Evolutionary conservation across 352 stramenopile genomes (phyloP).

Genomic region (Thalassiosira sp.): DNA sequence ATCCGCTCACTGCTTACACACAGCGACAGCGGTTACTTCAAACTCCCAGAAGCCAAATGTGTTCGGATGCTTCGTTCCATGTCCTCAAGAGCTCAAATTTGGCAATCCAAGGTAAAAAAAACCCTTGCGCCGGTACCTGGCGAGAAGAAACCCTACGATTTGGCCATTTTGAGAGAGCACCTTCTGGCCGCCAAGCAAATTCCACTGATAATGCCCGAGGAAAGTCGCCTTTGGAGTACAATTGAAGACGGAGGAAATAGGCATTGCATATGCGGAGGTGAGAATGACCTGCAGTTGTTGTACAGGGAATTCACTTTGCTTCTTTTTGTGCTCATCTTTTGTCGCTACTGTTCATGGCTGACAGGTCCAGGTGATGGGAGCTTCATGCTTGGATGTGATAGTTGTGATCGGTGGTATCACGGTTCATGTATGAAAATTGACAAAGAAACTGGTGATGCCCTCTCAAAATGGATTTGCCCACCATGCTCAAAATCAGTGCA

Average conservation of each 20-base stretch:
- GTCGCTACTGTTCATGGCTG: conserved; percentile 54
- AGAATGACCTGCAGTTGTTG: conserved; percentile 11
- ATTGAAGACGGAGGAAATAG: conserved; percentile 70
- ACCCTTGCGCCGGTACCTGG: conserved; percentile 54
- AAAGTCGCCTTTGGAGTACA: conserved; percentile 48
- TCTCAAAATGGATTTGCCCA: conserved; percentile 72
- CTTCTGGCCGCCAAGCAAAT: conserved; percentile 51
- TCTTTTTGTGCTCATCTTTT: background rate
- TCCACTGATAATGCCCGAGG: conserved; percentile 60
- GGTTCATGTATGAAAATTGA: conserved; percentile 75
- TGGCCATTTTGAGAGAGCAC: conserved; percentile 59
- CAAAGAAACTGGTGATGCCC: conserved; percentile 49
- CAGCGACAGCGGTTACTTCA: conserved; percentile 52
- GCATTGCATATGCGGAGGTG: conserved; percentile 73
- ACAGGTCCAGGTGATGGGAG: conserved; percentile 77
- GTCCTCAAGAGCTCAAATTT: conserved; percentile 53
- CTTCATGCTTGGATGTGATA: conserved; percentile 85
- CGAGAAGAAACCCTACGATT: conserved; percentile 56
- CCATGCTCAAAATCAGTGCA: conserved; percentile 40
- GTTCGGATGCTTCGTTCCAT: conserved; percentile 69
- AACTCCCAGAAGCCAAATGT: conserved; percentile 73
- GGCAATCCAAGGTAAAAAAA: conserved; percentile 66
- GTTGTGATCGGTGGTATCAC: conserved; percentile 85
- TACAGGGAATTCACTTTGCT: conserved; percentile 1
- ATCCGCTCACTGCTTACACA: conserved; percentile 52